Percentiles rank a stretch among this genome's conserved stretches.
Conservation (phyloP, 805 yeast genomes). For the Monosporozyma unispora region DNA sequence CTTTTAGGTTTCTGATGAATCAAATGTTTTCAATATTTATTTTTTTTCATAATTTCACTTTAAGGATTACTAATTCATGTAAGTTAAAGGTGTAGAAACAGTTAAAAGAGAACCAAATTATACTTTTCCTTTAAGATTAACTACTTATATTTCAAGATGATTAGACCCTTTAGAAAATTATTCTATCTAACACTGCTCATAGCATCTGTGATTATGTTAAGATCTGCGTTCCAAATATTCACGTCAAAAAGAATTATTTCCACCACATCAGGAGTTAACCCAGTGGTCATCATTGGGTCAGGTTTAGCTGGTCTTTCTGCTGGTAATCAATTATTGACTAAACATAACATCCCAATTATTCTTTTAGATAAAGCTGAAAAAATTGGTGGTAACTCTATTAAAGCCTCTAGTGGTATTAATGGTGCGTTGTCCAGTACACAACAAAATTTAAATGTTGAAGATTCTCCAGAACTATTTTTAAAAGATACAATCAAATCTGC, state of each 20-base stretch:
- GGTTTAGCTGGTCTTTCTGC: constrained; percentile 51
- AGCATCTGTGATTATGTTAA: background rate
- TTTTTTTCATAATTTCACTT: background rate
- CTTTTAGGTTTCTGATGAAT: background rate
- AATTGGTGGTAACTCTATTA: constrained; percentile 52
- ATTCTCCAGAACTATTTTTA: constrained; percentile 50
- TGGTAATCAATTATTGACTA: constrained; percentile 31
- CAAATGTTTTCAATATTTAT: background rate
- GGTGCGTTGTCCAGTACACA: constrained; percentile 65
- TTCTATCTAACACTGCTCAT: background rate
- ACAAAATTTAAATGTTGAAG: constrained; percentile 38
- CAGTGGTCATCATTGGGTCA: constrained; percentile 44
- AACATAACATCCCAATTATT: constrained; percentile 35
- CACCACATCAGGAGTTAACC: constrained; percentile 6
- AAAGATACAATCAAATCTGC: constrained; percentile 64
- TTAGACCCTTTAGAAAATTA: constrained; percentile 2
- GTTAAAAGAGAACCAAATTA: background rate
- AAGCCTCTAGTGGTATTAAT: constrained; percentile 57
- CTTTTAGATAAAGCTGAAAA: constrained; percentile 41
- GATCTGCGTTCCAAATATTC: background rate
- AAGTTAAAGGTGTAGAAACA: background rate
- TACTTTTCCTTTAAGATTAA: background rate
- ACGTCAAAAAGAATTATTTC: background rate
- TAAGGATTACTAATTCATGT: background rate
- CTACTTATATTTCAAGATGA: background rate